These are phyloP conservation scores for Colletotrichum orchidophilum DNA, from an alignment of 2,329 filamentous ascomycete species.

Conservation along the genomic window DNA sequence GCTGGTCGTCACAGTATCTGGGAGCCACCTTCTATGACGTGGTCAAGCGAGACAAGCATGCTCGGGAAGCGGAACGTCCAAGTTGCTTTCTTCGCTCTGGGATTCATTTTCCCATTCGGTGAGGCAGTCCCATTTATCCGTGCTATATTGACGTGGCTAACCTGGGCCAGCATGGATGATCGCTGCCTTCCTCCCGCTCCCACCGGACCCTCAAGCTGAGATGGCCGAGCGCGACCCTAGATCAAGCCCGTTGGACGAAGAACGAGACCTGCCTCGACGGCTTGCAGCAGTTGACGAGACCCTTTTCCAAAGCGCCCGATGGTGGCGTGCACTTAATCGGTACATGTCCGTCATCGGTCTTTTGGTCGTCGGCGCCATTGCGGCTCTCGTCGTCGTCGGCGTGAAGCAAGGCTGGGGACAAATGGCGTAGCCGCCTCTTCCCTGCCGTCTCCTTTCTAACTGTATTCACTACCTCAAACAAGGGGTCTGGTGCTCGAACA, in stretches of 20 bases:
- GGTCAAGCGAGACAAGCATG: slow-evolving; percentile 66
- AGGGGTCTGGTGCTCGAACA: background rate
- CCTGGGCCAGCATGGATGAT: slow-evolving; percentile 76
- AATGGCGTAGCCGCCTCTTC: slow-evolving; percentile 1
- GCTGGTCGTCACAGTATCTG: slow-evolving; percentile 70
- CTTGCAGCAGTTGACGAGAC: slow-evolving; percentile 51
- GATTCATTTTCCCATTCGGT: slow-evolving; percentile 82
- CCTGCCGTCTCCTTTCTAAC: background rate
- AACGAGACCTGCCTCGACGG: slow-evolving; percentile 46
- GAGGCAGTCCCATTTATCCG: slow-evolving; percentile 42
- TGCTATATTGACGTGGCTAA: slow-evolving; percentile 30
- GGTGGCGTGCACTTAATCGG: slow-evolving; percentile 69
- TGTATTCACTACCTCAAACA: background rate
- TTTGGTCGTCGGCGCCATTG: slow-evolving; percentile 61
- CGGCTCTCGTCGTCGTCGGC: slow-evolving; percentile 62
- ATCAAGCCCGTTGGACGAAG: slow-evolving; percentile 50
- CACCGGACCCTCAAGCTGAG: slow-evolving; percentile 61
- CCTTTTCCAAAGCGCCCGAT: slow-evolving; percentile 61
- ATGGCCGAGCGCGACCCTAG: slow-evolving; percentile 60
- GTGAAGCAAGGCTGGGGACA: slow-evolving; percentile 59
- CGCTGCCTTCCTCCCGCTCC: slow-evolving; percentile 78
- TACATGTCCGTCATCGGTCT: slow-evolving; percentile 66
- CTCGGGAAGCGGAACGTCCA: slow-evolving; percentile 78
- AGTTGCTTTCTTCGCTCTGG: slow-evolving; percentile 77
- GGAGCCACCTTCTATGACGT: slow-evolving; percentile 77